These are phyloP conservation scores for Cymbidium sinense DNA, from an alignment of 106 monocot species.

Conservation along the genomic window DNA sequence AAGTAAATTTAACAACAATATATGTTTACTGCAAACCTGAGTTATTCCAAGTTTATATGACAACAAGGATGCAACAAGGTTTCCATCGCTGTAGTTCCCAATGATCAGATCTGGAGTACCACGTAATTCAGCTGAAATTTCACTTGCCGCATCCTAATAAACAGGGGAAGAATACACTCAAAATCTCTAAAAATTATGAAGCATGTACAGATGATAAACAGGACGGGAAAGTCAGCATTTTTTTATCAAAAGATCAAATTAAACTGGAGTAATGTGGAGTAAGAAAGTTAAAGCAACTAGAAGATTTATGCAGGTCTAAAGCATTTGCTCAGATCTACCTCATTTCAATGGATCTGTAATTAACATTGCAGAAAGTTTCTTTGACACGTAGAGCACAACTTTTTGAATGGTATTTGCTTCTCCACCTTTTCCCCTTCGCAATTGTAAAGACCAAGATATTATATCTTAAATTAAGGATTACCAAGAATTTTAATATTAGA, in stretches of 20 bases:
- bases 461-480: too few species aligned
- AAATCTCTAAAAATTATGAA: not conserved
- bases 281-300: not conserved
- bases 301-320: not conserved
- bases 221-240: not conserved
- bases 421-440: not conserved
- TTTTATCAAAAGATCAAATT: not conserved
- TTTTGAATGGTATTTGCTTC: not conserved
- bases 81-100: constrained; percentile 94
- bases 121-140: constrained; percentile 77
- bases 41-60: constrained; percentile 76
- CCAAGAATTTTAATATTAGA: too few species aligned
- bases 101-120: constrained; percentile 80
- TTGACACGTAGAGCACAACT: not conserved
- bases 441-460: too few species aligned
- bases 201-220: not conserved
- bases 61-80: constrained; percentile 85
- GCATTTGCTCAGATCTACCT: not conserved
- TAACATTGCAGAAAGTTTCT: not conserved
- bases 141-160: constrained; percentile 62
- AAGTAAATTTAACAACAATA: not conserved
- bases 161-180: constrained; percentile 1
- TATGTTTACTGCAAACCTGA: constrained; percentile 30
- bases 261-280: not conserved
- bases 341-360: not conserved